A percentile compares a stretch with the other conserved stretches of the same genome.
Evolutionary conservation across 257 asterid species (phyloP).

Genomic region (Capsicum pubescens): DNA sequence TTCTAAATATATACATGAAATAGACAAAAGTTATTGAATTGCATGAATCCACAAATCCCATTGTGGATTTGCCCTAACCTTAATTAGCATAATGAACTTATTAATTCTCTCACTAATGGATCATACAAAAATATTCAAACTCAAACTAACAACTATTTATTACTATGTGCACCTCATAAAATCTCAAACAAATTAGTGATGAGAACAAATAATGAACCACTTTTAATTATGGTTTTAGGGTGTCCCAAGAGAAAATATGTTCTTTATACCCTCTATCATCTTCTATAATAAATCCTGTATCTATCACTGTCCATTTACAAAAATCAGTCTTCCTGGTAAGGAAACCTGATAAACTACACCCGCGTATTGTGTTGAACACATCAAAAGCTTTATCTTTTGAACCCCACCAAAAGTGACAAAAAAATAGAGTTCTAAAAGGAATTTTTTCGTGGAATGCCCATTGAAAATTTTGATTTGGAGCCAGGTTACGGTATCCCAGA

Average conservation of each 20-base stretch:
- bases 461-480: not conserved
- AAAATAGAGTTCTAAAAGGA: not conserved
- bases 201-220: not conserved
- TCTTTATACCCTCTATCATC: not conserved
- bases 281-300: not conserved
- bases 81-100: too few relatives aligned
- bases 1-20: too few relatives aligned
- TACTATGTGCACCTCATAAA: not conserved
- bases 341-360: not conserved
- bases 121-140: too few relatives aligned
- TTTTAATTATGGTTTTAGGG: not conserved
- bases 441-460: not conserved
- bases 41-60: too few relatives aligned
- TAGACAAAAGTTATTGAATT: too few relatives aligned
- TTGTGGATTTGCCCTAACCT: too few relatives aligned
- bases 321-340: not conserved
- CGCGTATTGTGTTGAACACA: not conserved
- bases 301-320: not conserved
- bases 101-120: too few relatives aligned
- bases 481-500: not conserved
- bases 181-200: not conserved
- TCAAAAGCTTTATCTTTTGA: conserved; percentile 1
- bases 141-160: too few relatives aligned
- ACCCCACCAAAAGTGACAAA: conserved; percentile 18
- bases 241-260: too few relatives aligned